Evolutionary conservation across 768 basidiomycete species (phyloP).

Genomic region (Cyclocybe cylindracea): DNA sequence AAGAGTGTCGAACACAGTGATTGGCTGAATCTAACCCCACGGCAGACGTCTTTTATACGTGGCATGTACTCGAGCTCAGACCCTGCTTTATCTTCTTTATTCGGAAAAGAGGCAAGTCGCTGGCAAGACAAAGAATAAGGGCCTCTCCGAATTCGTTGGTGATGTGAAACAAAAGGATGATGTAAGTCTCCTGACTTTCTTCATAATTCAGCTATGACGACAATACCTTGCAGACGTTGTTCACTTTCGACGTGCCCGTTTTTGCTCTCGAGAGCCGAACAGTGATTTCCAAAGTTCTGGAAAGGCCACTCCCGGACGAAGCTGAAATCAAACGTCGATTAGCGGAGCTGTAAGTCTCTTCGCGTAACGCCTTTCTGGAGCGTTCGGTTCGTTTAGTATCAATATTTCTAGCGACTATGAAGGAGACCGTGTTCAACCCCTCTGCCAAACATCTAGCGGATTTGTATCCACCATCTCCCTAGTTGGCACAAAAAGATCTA

Average conservation of each 20-base stretch:
- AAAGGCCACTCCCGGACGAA: slow-evolving; percentile 43
- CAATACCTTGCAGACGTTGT: slow-evolving; percentile 32
- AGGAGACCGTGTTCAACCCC: slow-evolving; percentile 17
- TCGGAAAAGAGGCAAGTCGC: slow-evolving; percentile 49
- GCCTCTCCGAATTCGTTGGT: slow-evolving; percentile 60
- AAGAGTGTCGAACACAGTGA: slow-evolving; percentile 10
- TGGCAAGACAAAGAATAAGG: slow-evolving; percentile 52
- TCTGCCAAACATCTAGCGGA: slow-evolving; percentile 13
- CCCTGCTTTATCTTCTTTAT: slow-evolving; percentile 61
- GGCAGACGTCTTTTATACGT: slow-evolving; percentile 82
- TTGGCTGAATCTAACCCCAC: neutral
- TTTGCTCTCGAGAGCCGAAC: slow-evolving; percentile 44
- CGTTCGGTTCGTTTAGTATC: neutral
- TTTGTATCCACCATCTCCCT: slow-evolving; percentile 16
- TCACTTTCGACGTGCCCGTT: slow-evolving; percentile 43
- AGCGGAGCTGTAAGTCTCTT: slow-evolving; percentile 48
- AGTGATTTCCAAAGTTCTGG: slow-evolving; percentile 56
- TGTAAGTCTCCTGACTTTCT: slow-evolving; percentile 31
- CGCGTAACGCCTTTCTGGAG: neutral
- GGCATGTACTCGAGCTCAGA: slow-evolving; percentile 84
- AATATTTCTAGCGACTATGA: slow-evolving; percentile 26
- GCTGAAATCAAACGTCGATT: slow-evolving; percentile 41
- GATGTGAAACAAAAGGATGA: slow-evolving; percentile 39
- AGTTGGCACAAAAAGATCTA: slow-evolving; percentile 14
- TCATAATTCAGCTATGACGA: neutral